These are phyloP conservation scores for Amanita polypyramis DNA, from an alignment of 768 basidiomycete genomes.

Conservation along the genomic window DNA sequence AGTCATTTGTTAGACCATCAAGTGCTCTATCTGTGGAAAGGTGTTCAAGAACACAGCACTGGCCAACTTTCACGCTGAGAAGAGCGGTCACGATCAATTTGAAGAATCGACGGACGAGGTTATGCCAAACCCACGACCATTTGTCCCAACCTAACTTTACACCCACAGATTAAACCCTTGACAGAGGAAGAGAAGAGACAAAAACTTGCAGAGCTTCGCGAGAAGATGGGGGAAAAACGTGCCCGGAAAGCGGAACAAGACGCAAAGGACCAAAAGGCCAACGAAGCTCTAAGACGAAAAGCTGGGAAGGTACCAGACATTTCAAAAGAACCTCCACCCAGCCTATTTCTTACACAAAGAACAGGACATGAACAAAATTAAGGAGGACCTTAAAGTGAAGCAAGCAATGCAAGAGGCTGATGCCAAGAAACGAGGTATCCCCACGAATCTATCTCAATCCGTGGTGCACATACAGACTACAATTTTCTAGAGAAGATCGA, in stretches of 20 bases:
- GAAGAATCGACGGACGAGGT: constrained; percentile 96
- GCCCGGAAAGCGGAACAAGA: constrained; percentile 64
- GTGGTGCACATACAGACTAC: not conserved
- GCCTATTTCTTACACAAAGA: not conserved
- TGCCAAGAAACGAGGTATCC: constrained; percentile 64
- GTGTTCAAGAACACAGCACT: constrained; percentile 77
- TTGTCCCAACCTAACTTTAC: constrained; percentile 2
- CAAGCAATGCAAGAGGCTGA: constrained; percentile 79
- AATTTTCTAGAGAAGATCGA: constrained; percentile 71
- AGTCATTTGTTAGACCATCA: constrained; percentile 50
- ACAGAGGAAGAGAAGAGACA: constrained; percentile 90
- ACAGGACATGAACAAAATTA: constrained; percentile 64
- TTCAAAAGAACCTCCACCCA: not conserved
- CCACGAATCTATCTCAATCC: not conserved
- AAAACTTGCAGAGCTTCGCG: constrained; percentile 68
- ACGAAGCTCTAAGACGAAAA: constrained; percentile 77
- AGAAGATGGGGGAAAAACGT: constrained; percentile 76
- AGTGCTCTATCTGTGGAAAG: constrained; percentile 78
- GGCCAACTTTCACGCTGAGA: constrained; percentile 90
- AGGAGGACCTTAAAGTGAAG: constrained; percentile 70
- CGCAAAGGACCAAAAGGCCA: constrained; percentile 57
- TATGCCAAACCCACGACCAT: constrained; percentile 1
- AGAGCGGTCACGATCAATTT: constrained; percentile 91
- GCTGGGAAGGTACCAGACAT: constrained; percentile 52
- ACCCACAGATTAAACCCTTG: constrained; percentile 71